Evolutionary conservation across 2,329 filamentous ascomycete species (phyloP), one percentile per base, ranked within the genome.

Genomic region (Fusarium cicatricum): DNA sequence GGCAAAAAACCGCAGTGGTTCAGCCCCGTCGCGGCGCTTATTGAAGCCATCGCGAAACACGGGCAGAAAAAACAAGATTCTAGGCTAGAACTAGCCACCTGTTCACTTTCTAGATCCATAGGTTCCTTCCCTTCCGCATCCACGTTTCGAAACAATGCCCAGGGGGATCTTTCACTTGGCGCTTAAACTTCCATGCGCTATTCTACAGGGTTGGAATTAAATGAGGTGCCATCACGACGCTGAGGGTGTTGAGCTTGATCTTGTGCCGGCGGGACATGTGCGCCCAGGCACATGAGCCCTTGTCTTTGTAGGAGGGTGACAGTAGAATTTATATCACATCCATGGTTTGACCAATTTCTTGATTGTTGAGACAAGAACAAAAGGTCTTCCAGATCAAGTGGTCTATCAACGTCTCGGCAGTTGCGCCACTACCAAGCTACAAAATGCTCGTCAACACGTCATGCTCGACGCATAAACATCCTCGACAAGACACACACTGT

Each of bases 391-490:
- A 29, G 43, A 29, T 42, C 39, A 14, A 15, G 14, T 39, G 37
- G 19, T 19, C 28, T 23, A 15, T 37, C 38, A 40, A 37, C 28
- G 38, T 34, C 21, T 38, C 10, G 5, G 38, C 43, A 54, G 6
- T 26, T 26, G 5, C 9, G 9, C 3, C 9, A 6, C 23, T 10
- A 10, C 23, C 23, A 26, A 26, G 23, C 5, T 7, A 26, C 23
- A 10, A 8, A 4, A 26, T 26, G 9, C 23, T 26, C n/a, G n/a
- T 34, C 53, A 42, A 23, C 19, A 34, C 19, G 21, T 21, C 28
- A 14, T 5, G 15, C 28, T 16, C 16, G 21, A 46, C 58, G 48
- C 58, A 62, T 62, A 52, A 62, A 48, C 57, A 42, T 33, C 29
- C 11, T 36, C 14, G 23, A 28, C 10, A 37, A 21, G 36, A 17